Evolutionary conservation across 345 rosid species (phyloP), one percentile per base, ranked within the genome.

Genomic region (Pseudoturritis turrita): DNA sequence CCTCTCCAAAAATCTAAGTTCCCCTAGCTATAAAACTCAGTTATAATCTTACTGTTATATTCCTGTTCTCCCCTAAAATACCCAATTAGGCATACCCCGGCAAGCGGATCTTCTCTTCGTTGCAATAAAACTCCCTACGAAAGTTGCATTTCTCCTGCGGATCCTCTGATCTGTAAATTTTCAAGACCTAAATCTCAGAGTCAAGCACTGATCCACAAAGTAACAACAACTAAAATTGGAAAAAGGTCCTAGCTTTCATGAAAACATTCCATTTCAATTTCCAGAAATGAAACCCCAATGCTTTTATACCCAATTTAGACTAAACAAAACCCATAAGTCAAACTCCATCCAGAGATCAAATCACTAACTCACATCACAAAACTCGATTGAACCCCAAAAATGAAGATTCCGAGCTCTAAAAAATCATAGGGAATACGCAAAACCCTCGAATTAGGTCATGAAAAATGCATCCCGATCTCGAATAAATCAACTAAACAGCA

Each of bases 121-220:
- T 64, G 70, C 74, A 41, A 31, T 7, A 4, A 39, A 44, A 10
- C 29, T n/a, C 15, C 12, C 33, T 18, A 23, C 7, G 29, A 7
- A 44, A 60, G 37, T n/a, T 64, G 68, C 62, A 71, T 43, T n/a
- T 66, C 73, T 59, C 61, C 63, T 61, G n/a, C 3, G 60, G 39
- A 62, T 65, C 75, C 73, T 73, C 70, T 45, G 64, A 33, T 46
- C 77, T 74, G 80, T 31, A 68, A 36, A 21, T 12, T 15, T 45
- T 37, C 8, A 46, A 75, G 65, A 75, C 46, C 2, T 57, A 52
- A 65, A 54, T 65, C 64, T 77, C 39, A 57, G 73, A 44, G 31
- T 44, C 51, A 37, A 15, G 11, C 70, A 26, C 31, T 33, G 47
- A 62, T 68, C 75, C 37, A 83, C 54, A 79, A 70, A 55, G 44